These are phyloP conservation scores for Letharia lupina DNA, from an alignment of 495 filamentous ascomycete species.

Conservation along the genomic window DNA sequence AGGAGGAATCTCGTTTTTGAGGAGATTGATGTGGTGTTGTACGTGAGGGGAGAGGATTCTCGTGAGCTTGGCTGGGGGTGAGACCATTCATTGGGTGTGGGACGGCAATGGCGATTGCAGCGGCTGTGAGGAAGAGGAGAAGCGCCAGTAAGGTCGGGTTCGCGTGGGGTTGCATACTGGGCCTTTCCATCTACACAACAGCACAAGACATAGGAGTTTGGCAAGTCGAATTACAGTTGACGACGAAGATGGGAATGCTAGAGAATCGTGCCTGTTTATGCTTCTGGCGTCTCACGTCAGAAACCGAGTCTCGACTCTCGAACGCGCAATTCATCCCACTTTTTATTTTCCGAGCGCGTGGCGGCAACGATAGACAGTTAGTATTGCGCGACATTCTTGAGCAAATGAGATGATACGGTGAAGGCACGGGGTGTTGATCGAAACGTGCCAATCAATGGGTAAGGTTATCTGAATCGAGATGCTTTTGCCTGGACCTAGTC, in stretches of 20 bases:
- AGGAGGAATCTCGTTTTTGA: not conserved
- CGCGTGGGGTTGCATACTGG: conserved; percentile 11
- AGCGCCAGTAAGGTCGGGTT: not conserved
- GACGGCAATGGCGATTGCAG: not conserved
- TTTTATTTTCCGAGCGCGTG: not conserved
- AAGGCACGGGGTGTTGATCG: not conserved
- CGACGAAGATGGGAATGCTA: not conserved
- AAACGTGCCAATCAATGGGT: not conserved
- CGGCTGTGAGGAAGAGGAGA: conserved; percentile 3
- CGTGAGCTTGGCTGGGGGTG: not conserved
- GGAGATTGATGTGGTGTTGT: not conserved
- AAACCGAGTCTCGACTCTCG: not conserved
- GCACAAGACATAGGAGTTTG: not conserved
- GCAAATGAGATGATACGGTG: not conserved
- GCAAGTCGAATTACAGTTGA: not conserved
- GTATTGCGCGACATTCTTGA: not conserved
- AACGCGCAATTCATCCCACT: not conserved
- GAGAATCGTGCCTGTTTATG: not conserved
- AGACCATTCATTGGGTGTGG: not conserved
- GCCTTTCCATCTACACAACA: too few relatives aligned
- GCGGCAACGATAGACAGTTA: not conserved
- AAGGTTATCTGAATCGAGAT: not conserved
- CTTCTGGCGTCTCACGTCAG: not conserved
- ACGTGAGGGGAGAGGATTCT: not conserved
- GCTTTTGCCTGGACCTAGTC: not conserved